Base-by-base conservation (phyloP, 495 filamentous ascomycete genomes). In the Cercophora sp. region DNA sequence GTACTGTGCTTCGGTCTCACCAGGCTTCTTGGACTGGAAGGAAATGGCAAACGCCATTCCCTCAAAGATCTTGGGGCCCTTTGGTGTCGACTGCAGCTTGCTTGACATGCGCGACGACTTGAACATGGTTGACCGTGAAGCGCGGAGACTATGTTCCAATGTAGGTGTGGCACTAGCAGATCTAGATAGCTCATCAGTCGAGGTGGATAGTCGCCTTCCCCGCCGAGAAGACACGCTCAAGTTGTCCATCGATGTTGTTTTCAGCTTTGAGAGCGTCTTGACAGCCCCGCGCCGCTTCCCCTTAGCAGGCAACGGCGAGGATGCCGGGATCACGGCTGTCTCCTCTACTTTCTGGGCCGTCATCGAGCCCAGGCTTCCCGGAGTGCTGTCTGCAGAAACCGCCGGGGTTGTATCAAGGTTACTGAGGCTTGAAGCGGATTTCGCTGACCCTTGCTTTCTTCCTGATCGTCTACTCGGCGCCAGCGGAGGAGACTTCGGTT, bases 31-130 rank as follows among this genome's bases (percentile, higher is more conserved):
- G 0, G 57, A 52, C 46, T 80, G 77, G 53, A 85, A 87, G 10
- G 87, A 87, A 10, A 91, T 80, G 0, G 88, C 87, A 67, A 95
- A 92, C 0, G 82, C 85, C 87, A 91, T 91, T 23, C 83, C 80
- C 19, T 78, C 67, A 60, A 95, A 92, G 1, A 92, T 55, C 1
- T 60, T 63, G 19, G 56, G 52, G 6, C 50, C 48, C 8, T 52
- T 35, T 16, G 58, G 58, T 1, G n/a, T 31, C 5, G 51, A 13
- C 2, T 51, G 47, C 0, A 37, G 15, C 37, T 46, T 64, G 13
- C 42, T 48, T 4, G 24, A 10, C 8, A 31, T n/a, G 11, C 57
- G 54, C 2, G 35, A 51, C 5, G 57, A 20, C 22, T 55, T 52
- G 11, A 39, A 51, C 13, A 48, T 52, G 15, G 59, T 54, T 1